Base-by-base conservation (phyloP, 2,329 filamentous ascomycete species). In the Parastagonospora avenae region DNA sequence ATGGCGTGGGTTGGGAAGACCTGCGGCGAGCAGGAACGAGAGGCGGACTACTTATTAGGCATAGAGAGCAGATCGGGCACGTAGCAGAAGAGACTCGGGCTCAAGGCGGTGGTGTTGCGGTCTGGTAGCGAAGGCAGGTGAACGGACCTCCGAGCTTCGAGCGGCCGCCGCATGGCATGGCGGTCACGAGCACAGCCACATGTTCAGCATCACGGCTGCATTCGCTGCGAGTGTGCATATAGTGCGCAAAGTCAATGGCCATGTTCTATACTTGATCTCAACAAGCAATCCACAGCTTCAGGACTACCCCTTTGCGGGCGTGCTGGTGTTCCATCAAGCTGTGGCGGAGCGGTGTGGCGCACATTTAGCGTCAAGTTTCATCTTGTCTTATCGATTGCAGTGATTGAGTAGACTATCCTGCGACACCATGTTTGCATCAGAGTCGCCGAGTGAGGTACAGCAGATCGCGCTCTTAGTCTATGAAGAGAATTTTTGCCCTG, bases 11-110 rank as follows among this genome's bases (percentile, higher is more conserved):
- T 63, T 28, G 39, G 14, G 29, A 42, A 47, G 52, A 58, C 64
- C 71, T 72, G 68, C 68, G 57, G 66, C 63, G 61, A 54, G 67
- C 68, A 71, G 67, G 67, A 63, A 48, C 55, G 53, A 48, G 56
- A 48, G 47, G 46, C 38, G 51, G 50, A 32, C 68, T 72, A 73
- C 61, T 60, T 64, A 47, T 53, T 52, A 60, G 58, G 65, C 70
- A 73, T 72, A 64, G 60, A 69, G 37, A 24, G 15, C 19, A 24
- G 19, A 24, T 24, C 19, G 37, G 39, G 48, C 58, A 52, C 39
- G 48, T 43, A 29, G 38, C 41, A 40, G 47, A 30, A 43, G 12
- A 30, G 45, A 11, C 42, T 44, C 41, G 42, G 45, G 44, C 52
- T 50, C 53, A 57, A 41, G 19, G 19, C 19, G 56, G 41, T 30